Evolutionary conservation across 2,329 filamentous ascomycete genomes (phyloP).

Genomic region (Microascus cirrosus): DNA sequence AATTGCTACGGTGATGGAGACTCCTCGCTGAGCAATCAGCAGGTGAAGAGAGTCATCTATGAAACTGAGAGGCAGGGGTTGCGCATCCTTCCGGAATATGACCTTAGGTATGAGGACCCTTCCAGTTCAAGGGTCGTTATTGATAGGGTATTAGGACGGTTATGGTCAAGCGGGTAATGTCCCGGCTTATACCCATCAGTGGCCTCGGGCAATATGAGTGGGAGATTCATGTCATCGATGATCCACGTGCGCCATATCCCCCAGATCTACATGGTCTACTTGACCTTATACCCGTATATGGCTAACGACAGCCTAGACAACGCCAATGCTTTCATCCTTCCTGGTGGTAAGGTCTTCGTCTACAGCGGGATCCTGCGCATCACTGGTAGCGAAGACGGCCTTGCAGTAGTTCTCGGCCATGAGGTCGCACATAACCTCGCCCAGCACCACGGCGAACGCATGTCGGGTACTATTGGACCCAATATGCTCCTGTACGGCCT

Average conservation of each 20-base stretch:
- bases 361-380: constrained; percentile 62
- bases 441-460: constrained; percentile 54
- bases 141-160: constrained; percentile 20
- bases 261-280: background rate
- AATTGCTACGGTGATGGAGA: constrained; percentile 46
- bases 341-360: constrained; percentile 72
- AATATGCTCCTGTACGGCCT: constrained; percentile 38
- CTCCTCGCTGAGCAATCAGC: constrained; percentile 36
- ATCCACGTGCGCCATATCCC: constrained; percentile 27
- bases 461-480: constrained; percentile 39
- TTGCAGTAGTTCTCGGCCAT: constrained; percentile 68
- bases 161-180: constrained; percentile 53
- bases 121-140: background rate
- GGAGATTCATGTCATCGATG: constrained; percentile 68
- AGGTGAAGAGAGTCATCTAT: constrained; percentile 46
- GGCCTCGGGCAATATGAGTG: constrained; percentile 49
- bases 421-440: constrained; percentile 71
- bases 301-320: constrained; percentile 21
- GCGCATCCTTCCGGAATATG: constrained; percentile 46
- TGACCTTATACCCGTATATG: background rate
- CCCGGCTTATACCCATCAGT: constrained; percentile 54
- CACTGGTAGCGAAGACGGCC: constrained; percentile 53
- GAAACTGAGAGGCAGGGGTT: constrained; percentile 39
- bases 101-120: constrained; percentile 24
- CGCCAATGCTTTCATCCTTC: constrained; percentile 67